A percentile compares a stretch with the other conserved stretches of the same genome.
phyloP scores from a whole-genome alignment of 495 filamentous ascomycete genomes.

The Talaromyces borbonicus region DNA sequence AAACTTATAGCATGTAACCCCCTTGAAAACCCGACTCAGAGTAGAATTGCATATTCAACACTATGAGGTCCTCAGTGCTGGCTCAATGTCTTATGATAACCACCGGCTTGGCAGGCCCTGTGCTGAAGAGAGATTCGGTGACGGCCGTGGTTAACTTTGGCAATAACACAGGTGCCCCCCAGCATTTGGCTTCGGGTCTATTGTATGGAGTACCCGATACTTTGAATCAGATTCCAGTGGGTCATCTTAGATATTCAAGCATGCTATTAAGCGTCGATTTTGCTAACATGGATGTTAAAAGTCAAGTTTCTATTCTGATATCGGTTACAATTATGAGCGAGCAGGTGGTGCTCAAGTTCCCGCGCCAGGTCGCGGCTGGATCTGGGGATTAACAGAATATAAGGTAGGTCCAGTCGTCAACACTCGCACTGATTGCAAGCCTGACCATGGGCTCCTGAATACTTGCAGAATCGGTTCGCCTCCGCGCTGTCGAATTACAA shows the following conservation, averaged over 20 bases:
- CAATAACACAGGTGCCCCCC: neutral
- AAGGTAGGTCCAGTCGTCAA: constrained; percentile 8
- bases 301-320: constrained; percentile 12
- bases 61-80: neutral
- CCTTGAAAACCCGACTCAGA: neutral
- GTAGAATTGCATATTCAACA: neutral
- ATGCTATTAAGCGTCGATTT: neutral
- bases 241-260: neutral
- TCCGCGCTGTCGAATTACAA: constrained; percentile 23
- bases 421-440: neutral
- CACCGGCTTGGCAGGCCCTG: neutral
- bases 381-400: constrained; percentile 22
- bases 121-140: constrained; percentile 2
- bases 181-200: constrained; percentile 9
- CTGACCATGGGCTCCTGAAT: neutral
- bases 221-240: constrained; percentile 13
- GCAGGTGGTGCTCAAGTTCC: constrained; percentile 25
- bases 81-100: neutral
- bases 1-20: neutral
- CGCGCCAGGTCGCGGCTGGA: constrained; percentile 23
- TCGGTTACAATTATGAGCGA: constrained; percentile 24
- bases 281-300: neutral
- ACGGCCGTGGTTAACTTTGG: neutral
- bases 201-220: constrained; percentile 19
- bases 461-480: constrained; percentile 15